These are phyloP conservation scores for Clausena lansium DNA, from an alignment of 345 rosid genomes.

Conservation along the genomic window DNA sequence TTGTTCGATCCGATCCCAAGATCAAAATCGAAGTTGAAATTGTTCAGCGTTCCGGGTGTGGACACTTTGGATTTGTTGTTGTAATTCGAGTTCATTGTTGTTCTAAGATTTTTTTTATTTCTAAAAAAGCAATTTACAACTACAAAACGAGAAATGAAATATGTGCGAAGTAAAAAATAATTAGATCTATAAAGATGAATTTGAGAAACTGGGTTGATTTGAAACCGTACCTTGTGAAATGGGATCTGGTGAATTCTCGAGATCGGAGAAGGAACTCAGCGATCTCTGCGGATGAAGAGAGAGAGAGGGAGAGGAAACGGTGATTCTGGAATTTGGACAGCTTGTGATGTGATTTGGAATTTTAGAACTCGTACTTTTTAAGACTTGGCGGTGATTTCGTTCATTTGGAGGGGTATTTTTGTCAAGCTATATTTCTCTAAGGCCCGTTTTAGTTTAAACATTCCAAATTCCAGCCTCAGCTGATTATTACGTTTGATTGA, in stretches of 20 bases:
- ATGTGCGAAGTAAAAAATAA: neutral
- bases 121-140: neutral
- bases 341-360: neutral
- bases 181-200: neutral
- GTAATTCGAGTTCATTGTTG: constrained; percentile 56
- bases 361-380: neutral
- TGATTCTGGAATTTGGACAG: neutral
- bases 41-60: constrained; percentile 41
- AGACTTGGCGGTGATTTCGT: neutral
- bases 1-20: constrained; percentile 75
- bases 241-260: neutral
- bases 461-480: too few species aligned
- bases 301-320: neutral
- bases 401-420: neutral
- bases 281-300: neutral
- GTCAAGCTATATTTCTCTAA: neutral
- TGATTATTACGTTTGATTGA: neutral
- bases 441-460: neutral
- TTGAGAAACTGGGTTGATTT: neutral
- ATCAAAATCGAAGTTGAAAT: constrained; percentile 70
- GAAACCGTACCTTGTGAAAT: constrained; percentile 19
- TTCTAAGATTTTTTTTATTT: neutral
- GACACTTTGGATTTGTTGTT: constrained; percentile 49
- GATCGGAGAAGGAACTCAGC: neutral
- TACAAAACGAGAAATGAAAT: constrained; percentile 3